phyloP scores from a whole-genome alignment of 768 basidiomycete genomes.

The Lactarius sanguifluus region DNA sequence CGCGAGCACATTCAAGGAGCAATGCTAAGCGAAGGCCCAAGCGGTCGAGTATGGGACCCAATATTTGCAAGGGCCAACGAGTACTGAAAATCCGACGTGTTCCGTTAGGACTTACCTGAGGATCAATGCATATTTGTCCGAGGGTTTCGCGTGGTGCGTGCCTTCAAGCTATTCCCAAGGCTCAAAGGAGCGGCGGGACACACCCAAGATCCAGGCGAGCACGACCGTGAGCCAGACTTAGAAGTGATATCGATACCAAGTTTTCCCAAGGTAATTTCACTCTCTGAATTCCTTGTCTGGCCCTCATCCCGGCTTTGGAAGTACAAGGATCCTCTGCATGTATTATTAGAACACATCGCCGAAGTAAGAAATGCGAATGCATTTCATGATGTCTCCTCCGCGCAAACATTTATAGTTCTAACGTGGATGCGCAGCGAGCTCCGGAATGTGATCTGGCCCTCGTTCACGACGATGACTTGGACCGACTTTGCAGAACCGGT shows the following conservation, averaged over 20 bases:
- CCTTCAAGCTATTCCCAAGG: neutral
- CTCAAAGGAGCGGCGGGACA: neutral
- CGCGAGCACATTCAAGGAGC: neutral
- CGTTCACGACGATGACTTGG: neutral
- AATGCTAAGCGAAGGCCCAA: neutral
- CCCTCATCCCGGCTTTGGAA: neutral
- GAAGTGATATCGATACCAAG: neutral
- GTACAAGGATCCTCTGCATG: neutral
- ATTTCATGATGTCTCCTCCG: neutral
- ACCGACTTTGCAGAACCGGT: neutral
- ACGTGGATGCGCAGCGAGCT: neutral
- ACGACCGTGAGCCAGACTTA: neutral
- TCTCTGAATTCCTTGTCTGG: neutral
- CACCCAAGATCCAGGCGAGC: neutral
- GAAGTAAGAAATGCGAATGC: neutral
- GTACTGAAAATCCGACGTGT: neutral
- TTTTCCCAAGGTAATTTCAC: neutral
- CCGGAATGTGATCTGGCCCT: neutral
- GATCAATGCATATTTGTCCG: neutral
- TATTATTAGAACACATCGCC: neutral
- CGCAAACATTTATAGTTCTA: neutral
- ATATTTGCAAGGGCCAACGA: neutral
- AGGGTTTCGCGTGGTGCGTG: neutral
- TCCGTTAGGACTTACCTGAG: neutral
- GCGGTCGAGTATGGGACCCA: neutral